A percentile compares a stretch with the other conserved stretches of the same genome.
Evolutionary conservation across 1,284 basidiomycete genomes (phyloP).

Genomic region (Malassezia equina): DNA sequence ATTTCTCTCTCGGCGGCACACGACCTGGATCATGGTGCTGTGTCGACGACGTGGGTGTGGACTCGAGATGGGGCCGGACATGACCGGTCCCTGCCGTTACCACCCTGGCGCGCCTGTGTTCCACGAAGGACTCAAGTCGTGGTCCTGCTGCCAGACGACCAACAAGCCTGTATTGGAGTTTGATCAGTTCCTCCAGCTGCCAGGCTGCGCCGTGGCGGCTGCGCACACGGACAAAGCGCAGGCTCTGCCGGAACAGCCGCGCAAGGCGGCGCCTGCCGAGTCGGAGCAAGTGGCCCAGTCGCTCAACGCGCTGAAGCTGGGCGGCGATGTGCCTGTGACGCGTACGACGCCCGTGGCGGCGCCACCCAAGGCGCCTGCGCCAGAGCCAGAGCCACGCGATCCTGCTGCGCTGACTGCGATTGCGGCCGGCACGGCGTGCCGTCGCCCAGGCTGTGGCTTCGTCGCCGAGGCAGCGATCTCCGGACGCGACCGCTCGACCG

Average conservation of each 20-base stretch:
- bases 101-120: slow-evolving; percentile 46
- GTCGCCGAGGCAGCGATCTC: neutral
- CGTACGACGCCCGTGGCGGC: neutral
- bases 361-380: neutral
- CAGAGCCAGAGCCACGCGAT: slow-evolving; percentile 8
- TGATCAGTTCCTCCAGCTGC: slow-evolving; percentile 41
- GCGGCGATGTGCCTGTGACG: neutral
- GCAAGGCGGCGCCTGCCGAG: neutral
- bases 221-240: slow-evolving; percentile 34
- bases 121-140: slow-evolving; percentile 46
- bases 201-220: slow-evolving; percentile 28
- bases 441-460: slow-evolving; percentile 8
- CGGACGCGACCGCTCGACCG: slow-evolving; percentile 17
- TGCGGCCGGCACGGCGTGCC: slow-evolving; percentile 6
- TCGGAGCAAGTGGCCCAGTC: neutral
- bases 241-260: slow-evolving; percentile 7
- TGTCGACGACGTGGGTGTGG: slow-evolving; percentile 45
- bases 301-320: slow-evolving; percentile 5
- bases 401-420: neutral
- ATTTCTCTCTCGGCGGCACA: neutral
- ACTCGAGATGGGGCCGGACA: slow-evolving; percentile 23
- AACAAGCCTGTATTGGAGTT: slow-evolving; percentile 48
- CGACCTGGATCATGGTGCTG: slow-evolving; percentile 26
- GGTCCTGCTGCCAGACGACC: slow-evolving; percentile 45
- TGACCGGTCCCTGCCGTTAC: slow-evolving; percentile 25